Evolutionary conservation across 106 monocot genomes (phyloP).

Genomic region (Narthecium ossifragum): DNA sequence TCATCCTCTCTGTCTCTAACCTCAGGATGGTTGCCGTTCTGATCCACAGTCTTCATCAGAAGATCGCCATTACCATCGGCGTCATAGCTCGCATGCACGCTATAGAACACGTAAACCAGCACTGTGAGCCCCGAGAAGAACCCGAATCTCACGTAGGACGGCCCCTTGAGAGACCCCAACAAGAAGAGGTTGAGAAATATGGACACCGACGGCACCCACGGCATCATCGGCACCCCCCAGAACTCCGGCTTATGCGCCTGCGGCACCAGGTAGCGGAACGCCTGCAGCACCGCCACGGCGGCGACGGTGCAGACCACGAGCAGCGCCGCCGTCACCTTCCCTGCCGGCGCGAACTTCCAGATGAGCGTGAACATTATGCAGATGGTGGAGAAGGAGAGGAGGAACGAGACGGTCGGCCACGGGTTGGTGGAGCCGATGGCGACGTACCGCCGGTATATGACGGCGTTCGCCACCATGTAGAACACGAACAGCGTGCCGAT

Average conservation of each 20-base stretch:
- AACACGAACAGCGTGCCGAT: conserved; percentile 98
- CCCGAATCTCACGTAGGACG: conserved; percentile 65
- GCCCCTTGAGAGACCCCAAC: conserved; percentile 65
- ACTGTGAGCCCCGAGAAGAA: conserved; percentile 45
- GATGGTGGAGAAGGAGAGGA: conserved; percentile 40
- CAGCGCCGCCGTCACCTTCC: conserved; percentile 20
- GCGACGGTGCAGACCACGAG: conserved; percentile 23
- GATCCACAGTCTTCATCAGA: not conserved
- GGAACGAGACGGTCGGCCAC: conserved; percentile 54
- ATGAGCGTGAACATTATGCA: conserved; percentile 55
- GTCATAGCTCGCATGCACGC: conserved; percentile 90
- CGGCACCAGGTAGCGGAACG: conserved; percentile 33
- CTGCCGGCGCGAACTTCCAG: conserved; percentile 43
- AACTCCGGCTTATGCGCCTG: conserved; percentile 68
- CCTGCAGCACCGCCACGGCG: conserved; percentile 22
- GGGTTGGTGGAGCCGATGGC: conserved; percentile 26
- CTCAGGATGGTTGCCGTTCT: not conserved
- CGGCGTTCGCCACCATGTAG: conserved; percentile 98
- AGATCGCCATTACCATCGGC: conserved; percentile 39
- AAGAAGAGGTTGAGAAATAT: conserved; percentile 88
- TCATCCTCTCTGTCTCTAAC: not conserved
- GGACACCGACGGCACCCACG: conserved; percentile 69
- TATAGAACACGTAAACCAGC: conserved; percentile 64
- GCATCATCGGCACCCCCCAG: conserved; percentile 94
- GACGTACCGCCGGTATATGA: conserved; percentile 75